A percentile compares a stretch with the other conserved stretches of the same genome.
phyloP scores from a whole-genome alignment of 1,284 basidiomycete genomes.

The Austroboletus niveus region DNA sequence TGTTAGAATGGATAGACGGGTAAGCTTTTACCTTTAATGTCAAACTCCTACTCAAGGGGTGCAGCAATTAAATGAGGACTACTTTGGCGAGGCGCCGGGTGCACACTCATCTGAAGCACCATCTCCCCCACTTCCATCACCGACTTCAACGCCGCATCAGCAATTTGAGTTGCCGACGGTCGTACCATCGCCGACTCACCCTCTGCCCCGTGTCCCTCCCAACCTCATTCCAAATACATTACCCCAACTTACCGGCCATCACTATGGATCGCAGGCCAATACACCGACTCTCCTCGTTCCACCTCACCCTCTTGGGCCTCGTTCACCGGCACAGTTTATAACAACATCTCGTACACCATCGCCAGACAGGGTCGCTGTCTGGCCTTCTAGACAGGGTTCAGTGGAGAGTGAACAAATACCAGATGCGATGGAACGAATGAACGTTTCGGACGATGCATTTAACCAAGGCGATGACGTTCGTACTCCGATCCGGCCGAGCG shows the following conservation, averaged over 20 bases:
- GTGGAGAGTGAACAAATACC: slow-evolving; percentile 17
- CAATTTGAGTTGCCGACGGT: slow-evolving; percentile 35
- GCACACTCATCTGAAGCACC: slow-evolving; percentile 34
- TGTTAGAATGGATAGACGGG: slow-evolving; percentile 52
- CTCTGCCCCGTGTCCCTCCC: slow-evolving; percentile 39
- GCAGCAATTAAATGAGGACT: slow-evolving; percentile 31
- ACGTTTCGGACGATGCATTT: slow-evolving; percentile 25
- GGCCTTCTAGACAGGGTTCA: slow-evolving; percentile 23
- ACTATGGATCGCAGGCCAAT: slow-evolving; percentile 24
- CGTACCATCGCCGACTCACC: slow-evolving; percentile 35
- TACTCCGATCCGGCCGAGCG: slow-evolving; percentile 56
- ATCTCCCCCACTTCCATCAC: slow-evolving; percentile 38
- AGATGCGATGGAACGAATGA: slow-evolving; percentile 29
- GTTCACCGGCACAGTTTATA: slow-evolving; percentile 48
- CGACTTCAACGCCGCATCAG: slow-evolving; percentile 36
- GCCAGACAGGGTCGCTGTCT: slow-evolving; percentile 36
- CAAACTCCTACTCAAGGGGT: no score
- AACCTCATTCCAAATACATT: slow-evolving; percentile 18
- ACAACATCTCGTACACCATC: slow-evolving; percentile 53
- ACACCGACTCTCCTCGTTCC: slow-evolving; percentile 48
- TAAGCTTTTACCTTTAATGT: slow-evolving; percentile 32
- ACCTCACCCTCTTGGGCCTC: slow-evolving; percentile 69
- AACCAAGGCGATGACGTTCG: slow-evolving; percentile 34
- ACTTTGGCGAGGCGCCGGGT: slow-evolving; percentile 17
- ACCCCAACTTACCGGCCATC: slow-evolving; percentile 19